Percentiles rank a stretch among this genome's conserved stretches.
Evolutionary conservation across 305 asterid genomes (phyloP).

Genomic region (Rubia occidens): DNA sequence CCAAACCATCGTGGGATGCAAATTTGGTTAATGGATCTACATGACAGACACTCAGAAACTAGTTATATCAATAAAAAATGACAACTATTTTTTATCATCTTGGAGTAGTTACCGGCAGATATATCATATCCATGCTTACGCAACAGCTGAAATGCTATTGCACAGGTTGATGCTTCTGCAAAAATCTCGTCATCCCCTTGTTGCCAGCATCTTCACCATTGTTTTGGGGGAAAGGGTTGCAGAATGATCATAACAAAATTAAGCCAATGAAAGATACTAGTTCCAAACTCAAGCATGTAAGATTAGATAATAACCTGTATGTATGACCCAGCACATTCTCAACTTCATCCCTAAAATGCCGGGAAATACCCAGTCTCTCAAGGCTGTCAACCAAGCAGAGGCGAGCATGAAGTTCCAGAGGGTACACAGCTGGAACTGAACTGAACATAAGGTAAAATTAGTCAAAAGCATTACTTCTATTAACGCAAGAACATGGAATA

Average conservation of each 20-base stretch:
- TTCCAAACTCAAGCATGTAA: not conserved
- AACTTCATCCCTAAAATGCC: slow-evolving; percentile 51
- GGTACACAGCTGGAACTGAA: slow-evolving; percentile 68
- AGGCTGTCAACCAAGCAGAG: slow-evolving; percentile 55
- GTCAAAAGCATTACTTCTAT: not conserved
- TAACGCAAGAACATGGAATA: not conserved
- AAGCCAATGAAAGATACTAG: too few species aligned
- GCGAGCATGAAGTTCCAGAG: slow-evolving; percentile 43
- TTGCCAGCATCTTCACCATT: slow-evolving; percentile 51
- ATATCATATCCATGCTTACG: slow-evolving; percentile 61
- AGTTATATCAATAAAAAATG: not conserved
- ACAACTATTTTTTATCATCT: slow-evolving; percentile 2
- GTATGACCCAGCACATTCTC: slow-evolving; percentile 48
- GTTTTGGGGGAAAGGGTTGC: too few species aligned
- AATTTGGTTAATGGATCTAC: slow-evolving; percentile 44
- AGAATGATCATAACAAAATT: too few species aligned
- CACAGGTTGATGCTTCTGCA: slow-evolving; percentile 64
- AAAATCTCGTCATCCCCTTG: slow-evolving; percentile 79
- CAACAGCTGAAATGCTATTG: slow-evolving; percentile 60
- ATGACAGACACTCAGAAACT: slow-evolving; percentile 10
- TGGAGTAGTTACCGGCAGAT: slow-evolving; percentile 48
- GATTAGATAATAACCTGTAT: slow-evolving; percentile 44
- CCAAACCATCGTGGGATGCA: slow-evolving; percentile 30
- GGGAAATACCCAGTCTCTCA: slow-evolving; percentile 62
- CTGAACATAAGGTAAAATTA: slow-evolving; percentile 7